Base-by-base conservation (phyloP, 192 early-diverging fungal genomes). In the Helicostylum pulchrum region DNA sequence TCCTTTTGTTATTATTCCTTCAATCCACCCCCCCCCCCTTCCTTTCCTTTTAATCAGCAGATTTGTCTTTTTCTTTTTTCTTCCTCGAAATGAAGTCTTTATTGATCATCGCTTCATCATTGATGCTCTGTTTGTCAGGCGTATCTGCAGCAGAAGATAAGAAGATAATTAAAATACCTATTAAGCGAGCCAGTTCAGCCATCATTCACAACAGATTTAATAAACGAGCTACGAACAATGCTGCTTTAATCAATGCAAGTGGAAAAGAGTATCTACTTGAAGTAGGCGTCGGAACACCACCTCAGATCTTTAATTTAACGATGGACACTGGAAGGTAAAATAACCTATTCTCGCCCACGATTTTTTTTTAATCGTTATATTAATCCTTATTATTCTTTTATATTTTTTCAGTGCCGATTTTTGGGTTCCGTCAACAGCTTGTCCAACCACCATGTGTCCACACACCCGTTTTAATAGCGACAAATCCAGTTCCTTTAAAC, bases 281-380 rank as follows among this genome's bases (percentile, higher is more conserved):
- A 53, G 86, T 97, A 71, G 77, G 75, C 30, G 50, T 95, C 43
- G 94, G 92, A 8, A 92, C 92, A 14, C 96, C 96, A 43, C 81
- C 88, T 26, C 95, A 98, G 77, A 87, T 73, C 10, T 98, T 98
- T 81, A 87, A 84, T 53, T 90, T 95, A n/a, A 87, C 93, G 53
- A 90, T 94, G 50, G 96, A 98, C 73, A 98, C 96, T 32, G 68
- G 68, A 54, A 70, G 68, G 68, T 70, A 70, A 26, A 55, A 17
- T 43, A 9, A 12, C 8, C 26, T 10, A 52, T 30, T 48, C 9
- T 48, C 26, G 26, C 2, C 26, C 26, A 26, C 2, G 2, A 26
- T 15, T 44, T 23, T 20, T 44, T 0, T n/a, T 14, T n/a, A n/a
- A n/a, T n/a, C n/a, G n/a, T n/a, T n/a, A n/a, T n/a, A n/a, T n/a